Evolutionary conservation across 441 rosid genomes (phyloP).

Genomic region (Monsonia emarginata): DNA sequence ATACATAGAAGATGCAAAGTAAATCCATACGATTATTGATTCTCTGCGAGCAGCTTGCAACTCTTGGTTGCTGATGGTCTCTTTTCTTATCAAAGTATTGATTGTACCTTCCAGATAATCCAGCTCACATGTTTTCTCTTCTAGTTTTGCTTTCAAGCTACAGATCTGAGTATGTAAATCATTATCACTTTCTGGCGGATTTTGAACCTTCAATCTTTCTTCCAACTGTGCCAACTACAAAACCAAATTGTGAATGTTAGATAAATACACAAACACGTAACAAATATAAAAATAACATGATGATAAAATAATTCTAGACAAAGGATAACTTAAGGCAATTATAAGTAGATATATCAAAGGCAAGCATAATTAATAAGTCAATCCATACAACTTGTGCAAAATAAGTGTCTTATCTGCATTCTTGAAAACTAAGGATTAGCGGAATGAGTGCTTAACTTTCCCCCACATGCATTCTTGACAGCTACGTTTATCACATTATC

Average conservation of each 20-base stretch:
- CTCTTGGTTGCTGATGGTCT: conserved; percentile 17
- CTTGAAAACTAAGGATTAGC: too few relatives aligned
- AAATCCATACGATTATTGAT: conserved; percentile 14
- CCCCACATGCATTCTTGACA: too few relatives aligned
- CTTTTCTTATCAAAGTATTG: conserved; percentile 11
- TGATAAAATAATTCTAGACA: too few relatives aligned
- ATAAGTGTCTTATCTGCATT: too few relatives aligned
- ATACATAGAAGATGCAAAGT: neutral
- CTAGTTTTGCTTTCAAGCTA: conserved; percentile 12
- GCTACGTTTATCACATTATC: too few relatives aligned
- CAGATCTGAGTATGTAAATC: conserved; percentile 9
- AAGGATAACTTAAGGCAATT: too few relatives aligned
- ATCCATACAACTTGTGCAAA: too few relatives aligned
- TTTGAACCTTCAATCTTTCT: conserved; percentile 11
- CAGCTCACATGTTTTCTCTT: conserved; percentile 17
- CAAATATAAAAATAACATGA: too few relatives aligned
- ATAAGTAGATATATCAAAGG: too few relatives aligned
- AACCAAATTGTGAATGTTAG: conserved; percentile 3
- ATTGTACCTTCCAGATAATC: conserved; percentile 15
- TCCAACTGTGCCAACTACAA: conserved; percentile 14
- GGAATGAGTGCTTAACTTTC: too few relatives aligned
- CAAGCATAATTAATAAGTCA: too few relatives aligned
- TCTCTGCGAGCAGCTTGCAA: conserved; percentile 33
- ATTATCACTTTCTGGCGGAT: neutral
- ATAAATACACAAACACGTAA: too few relatives aligned